Base-by-base conservation (phyloP, 768 basidiomycete genomes). In the Sistotremastrum niveocremeum region DNA sequence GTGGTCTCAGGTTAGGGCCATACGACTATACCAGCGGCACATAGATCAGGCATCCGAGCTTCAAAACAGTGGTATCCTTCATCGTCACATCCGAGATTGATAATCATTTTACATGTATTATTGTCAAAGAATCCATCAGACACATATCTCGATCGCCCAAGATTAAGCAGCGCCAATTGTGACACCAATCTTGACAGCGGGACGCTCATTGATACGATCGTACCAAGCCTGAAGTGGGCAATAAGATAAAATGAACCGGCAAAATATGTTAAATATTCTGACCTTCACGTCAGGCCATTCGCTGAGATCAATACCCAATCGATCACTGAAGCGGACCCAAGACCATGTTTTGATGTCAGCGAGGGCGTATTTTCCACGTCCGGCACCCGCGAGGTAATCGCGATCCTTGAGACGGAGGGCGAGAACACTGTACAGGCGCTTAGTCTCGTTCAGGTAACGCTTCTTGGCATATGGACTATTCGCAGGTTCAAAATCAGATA, bases 391-490 rank as follows among this genome's bases (percentile, higher is more conserved):
- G 10, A 94, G 76, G 59, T 72, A 93, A 37, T 90, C 86, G 11
- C 83, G 74, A 44, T 69, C 74, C 39, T 68, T 60, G n/a, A 93
- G 72, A 28, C 83, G 76, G 42, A 79, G 76, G 55, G 93, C 78
- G 38, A 93, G 72, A 3, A 93, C 90, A n/a, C 74, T 66, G 57
- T 84, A 90, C 20, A 93, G 70, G 29, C 91, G 76, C 54, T 76
- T 78, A 3, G 85, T 84, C 69, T 94, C 91, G 30, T 86, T 77
- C 20, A 67, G 53, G 62, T 86, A 93, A 44, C 88, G 78, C 77
- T 63, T 54, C 46, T 56, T 55, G 11, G 49, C 58, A 44, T 57
- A 49, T 54, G 57, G 46, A 56, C 42, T 50, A 42, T 50, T n/a
- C 41, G 37, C 31, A 32, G 5, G 38, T 31, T 40, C 43, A 37